phyloP scores from a whole-genome alignment of 192 early-diverging fungal genomes.

The Obelidium mucronatum region DNA sequence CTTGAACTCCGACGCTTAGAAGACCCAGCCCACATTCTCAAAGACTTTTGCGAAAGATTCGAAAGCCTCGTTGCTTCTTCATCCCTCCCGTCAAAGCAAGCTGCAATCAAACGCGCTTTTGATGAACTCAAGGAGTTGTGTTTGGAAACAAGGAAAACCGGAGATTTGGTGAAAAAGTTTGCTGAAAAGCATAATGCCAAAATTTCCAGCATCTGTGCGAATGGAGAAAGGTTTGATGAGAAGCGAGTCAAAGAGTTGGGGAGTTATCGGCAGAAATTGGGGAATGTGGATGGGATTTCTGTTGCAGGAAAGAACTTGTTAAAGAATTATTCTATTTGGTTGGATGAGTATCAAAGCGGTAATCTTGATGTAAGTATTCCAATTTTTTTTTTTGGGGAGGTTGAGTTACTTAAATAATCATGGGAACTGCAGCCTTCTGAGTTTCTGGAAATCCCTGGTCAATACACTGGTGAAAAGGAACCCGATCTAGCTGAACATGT shows the following conservation, averaged over 20 bases:
- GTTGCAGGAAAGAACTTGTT: constrained; percentile 32
- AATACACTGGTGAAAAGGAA: constrained; percentile 60
- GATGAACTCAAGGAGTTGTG: constrained; percentile 61
- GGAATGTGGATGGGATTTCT: constrained; percentile 16
- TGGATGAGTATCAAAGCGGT: constrained; percentile 29
- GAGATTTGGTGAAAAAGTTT: constrained; percentile 30
- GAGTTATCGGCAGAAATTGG: constrained; percentile 28
- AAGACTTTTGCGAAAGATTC: constrained; percentile 69
- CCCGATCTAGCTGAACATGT: constrained; percentile 62
- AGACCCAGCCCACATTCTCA: constrained; percentile 72
- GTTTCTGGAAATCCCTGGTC: constrained; percentile 78
- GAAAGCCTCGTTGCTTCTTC: constrained; percentile 28
- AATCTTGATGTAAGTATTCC: constrained; percentile 27
- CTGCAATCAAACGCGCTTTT: constrained; percentile 50
- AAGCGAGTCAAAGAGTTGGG: constrained; percentile 28
- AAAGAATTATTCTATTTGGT: constrained; percentile 35
- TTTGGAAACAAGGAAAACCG: constrained; percentile 41
- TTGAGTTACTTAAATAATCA: not conserved
- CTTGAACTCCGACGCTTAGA: constrained; percentile 71
- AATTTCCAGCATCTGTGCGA: constrained; percentile 49
- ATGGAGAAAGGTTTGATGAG: constrained; percentile 9
- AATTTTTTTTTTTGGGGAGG: not conserved
- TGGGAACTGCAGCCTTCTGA: constrained; percentile 32
- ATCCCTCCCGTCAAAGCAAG: constrained; percentile 29
- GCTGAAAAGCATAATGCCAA: constrained; percentile 50